Evolutionary conservation across 2,329 filamentous ascomycete species (phyloP).

Genomic region (Penicillium sp.): DNA sequence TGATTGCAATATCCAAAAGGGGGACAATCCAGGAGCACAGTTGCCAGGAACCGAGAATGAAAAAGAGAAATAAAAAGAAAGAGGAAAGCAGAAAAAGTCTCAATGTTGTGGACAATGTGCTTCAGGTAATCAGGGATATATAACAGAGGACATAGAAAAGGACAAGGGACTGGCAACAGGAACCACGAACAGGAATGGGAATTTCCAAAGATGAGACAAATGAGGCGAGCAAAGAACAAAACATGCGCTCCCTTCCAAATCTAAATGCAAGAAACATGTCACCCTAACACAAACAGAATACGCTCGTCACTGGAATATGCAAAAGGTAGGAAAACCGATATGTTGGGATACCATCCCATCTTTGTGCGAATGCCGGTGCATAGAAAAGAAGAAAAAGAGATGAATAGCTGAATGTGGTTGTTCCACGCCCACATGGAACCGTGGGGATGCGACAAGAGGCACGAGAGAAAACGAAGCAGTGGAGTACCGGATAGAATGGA

Average conservation of each 20-base stretch:
- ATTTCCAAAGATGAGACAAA: conserved; percentile 7
- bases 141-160: conserved; percentile 21
- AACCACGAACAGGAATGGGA: no score
- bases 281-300: conserved; percentile 16
- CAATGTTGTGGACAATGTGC: conserved; percentile 20
- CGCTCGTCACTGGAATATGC: conserved; percentile 30
- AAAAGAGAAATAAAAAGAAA: not conserved
- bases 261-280: conserved; percentile 28
- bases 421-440: conserved; percentile 1
- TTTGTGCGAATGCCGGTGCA: conserved; percentile 6
- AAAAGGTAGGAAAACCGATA: conserved; percentile 24
- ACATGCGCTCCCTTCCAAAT: conserved; percentile 25
- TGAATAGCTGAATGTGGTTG: not conserved
- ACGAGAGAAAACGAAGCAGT: not conserved
- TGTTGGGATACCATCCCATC: conserved; percentile 13
- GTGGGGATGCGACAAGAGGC: not conserved
- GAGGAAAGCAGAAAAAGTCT: conserved; percentile 10
- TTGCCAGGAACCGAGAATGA: not conserved
- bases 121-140: conserved; percentile 31
- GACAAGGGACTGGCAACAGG: conserved; percentile 19
- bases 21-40: not conserved
- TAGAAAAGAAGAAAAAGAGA: conserved; percentile 5
- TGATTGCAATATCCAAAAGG: not conserved
- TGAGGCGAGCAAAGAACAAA: conserved; percentile 18
- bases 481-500: not conserved